These are phyloP conservation scores for Aphanomyces stellatus DNA, from an alignment of 352 stramenopile species.

Conservation along the genomic window DNA sequence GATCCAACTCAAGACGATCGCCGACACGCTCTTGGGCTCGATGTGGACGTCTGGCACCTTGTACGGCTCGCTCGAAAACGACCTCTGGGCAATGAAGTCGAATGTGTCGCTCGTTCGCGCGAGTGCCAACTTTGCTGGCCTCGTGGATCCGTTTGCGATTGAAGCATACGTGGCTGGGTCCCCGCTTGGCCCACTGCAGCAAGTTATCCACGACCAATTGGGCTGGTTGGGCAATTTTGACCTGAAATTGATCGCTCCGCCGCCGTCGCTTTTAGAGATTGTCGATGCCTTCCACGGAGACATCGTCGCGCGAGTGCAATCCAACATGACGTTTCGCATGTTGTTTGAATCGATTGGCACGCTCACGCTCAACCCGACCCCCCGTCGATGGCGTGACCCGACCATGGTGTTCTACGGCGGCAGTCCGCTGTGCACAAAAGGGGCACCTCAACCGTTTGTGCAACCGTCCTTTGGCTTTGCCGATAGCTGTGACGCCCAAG, in stretches of 20 bases:
- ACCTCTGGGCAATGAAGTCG: not conserved
- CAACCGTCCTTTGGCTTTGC: not conserved
- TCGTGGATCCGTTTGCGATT: not conserved
- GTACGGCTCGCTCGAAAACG: slow-evolving; percentile 10
- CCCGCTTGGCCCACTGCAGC: not conserved
- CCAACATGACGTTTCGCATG: not conserved
- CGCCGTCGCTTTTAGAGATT: not conserved
- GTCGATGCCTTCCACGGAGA: not conserved
- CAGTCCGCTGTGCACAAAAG: not conserved
- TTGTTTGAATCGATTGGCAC: not conserved
- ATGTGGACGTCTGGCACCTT: not conserved
- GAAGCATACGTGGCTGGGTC: slow-evolving; percentile 2
- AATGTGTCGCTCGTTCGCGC: not conserved
- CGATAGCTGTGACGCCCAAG: not conserved
- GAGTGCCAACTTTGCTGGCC: not conserved
- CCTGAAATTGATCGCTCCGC: slow-evolving; percentile 1
- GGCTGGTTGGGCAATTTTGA: slow-evolving; percentile 8
- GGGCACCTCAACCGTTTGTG: not conserved
- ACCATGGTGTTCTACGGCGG: not conserved
- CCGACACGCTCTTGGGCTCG: not conserved
- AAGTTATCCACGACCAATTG: not conserved
- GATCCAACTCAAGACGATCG: slow-evolving; percentile 5
- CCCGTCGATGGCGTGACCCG: not conserved
- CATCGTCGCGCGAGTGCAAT: not conserved
- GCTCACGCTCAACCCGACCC: not conserved